Percentiles rank a stretch among this genome's conserved stretches.
Conservation (phyloP, 2,329 filamentous ascomycete genomes). For the Microcyclospora pomicola region DNA sequence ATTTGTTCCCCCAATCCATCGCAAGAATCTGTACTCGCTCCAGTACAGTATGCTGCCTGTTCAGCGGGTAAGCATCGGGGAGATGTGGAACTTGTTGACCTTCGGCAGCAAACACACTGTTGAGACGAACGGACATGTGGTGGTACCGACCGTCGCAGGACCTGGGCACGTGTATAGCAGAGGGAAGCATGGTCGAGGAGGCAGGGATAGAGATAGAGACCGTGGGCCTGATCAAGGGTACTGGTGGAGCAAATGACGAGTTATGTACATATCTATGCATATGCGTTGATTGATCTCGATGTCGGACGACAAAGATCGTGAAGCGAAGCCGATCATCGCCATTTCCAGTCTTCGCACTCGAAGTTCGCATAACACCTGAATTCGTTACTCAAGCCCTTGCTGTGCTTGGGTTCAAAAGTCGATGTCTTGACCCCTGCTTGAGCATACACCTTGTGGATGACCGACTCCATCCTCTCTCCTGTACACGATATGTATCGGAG, state of each 20-base stretch:
- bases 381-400: constrained; percentile 64
- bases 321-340: constrained; percentile 4
- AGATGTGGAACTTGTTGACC: constrained; percentile 53
- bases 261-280: background rate
- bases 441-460: constrained; percentile 54
- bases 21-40: constrained; percentile 86
- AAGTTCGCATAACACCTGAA: constrained; percentile 72
- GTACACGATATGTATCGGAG: constrained; percentile 53
- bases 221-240: constrained; percentile 7
- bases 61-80: constrained; percentile 60
- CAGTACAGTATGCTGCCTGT: constrained; percentile 97
- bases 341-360: constrained; percentile 36
- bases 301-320: background rate
- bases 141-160: constrained; percentile 1
- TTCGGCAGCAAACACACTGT: constrained; percentile 1
- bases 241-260: constrained; percentile 17
- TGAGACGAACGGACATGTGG: constrained; percentile 11
- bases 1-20: constrained; percentile 83
- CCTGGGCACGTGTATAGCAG: constrained; percentile 6
- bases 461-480: constrained; percentile 57
- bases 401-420: constrained; percentile 53
- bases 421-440: constrained; percentile 50
- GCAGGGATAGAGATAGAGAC: background rate
- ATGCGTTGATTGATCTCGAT: background rate
- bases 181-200: constrained; percentile 3